These are phyloP conservation scores for Stromatinia cepivora DNA, from an alignment of 2,329 filamentous ascomycete species.

Conservation along the genomic window DNA sequence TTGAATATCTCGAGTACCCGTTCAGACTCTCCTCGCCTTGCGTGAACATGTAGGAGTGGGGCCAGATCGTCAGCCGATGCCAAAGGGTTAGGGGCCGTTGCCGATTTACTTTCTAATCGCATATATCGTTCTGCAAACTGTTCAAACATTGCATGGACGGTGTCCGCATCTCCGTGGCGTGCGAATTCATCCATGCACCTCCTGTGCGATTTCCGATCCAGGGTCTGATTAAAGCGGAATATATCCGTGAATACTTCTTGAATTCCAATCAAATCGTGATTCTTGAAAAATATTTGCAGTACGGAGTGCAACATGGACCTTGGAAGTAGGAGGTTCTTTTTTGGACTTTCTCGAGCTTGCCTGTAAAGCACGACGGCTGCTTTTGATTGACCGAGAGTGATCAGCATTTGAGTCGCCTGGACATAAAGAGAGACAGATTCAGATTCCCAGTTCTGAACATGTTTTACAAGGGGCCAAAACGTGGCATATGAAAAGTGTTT, in stretches of 20 bases:
- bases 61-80: constrained; percentile 42
- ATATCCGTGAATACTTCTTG: constrained; percentile 44
- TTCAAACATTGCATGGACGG: constrained; percentile 48
- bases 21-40: constrained; percentile 63
- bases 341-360: constrained; percentile 27
- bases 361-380: constrained; percentile 35
- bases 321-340: constrained; percentile 26
- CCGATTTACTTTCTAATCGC: constrained; percentile 7
- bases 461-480: constrained; percentile 30
- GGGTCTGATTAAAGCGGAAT: constrained; percentile 37
- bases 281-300: constrained; percentile 39
- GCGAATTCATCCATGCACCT: constrained; percentile 47
- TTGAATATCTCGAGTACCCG: constrained; percentile 62
- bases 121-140: constrained; percentile 37
- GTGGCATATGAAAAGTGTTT: constrained; percentile 25
- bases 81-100: constrained; percentile 7
- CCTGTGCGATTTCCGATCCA: constrained; percentile 38
- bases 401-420: constrained; percentile 29
- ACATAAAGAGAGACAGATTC: constrained; percentile 30
- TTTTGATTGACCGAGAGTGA: constrained; percentile 28
- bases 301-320: constrained; percentile 35
- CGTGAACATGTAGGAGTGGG: constrained; percentile 71
- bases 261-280: constrained; percentile 41
- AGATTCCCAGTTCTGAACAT: constrained; percentile 31
- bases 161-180: constrained; percentile 47